A percentile compares a stretch with the other conserved stretches of the same genome.
These are phyloP conservation scores for Xylariaceae sp. DNA, from an alignment of 2,329 filamentous ascomycete species.

Conservation along the genomic window DNA sequence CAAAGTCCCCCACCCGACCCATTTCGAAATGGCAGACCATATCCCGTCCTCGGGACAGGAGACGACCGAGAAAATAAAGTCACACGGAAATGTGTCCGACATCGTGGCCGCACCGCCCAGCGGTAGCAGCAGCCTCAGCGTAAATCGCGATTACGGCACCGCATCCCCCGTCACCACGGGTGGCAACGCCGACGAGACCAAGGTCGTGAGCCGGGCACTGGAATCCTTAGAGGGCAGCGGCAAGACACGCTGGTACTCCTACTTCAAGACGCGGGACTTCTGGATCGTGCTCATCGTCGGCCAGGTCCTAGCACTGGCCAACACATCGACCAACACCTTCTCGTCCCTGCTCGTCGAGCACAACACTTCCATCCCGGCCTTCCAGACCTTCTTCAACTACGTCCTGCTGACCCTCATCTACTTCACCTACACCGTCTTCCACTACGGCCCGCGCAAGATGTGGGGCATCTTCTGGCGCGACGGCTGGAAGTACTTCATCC, in stretches of 20 bases:
- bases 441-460: slow-evolving; percentile 71
- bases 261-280: slow-evolving; percentile 79
- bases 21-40: slow-evolving; percentile 28
- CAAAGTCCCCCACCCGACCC: slow-evolving; percentile 19
- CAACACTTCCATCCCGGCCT: slow-evolving; percentile 80
- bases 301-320: slow-evolving; percentile 81
- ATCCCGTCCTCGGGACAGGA: slow-evolving; percentile 16
- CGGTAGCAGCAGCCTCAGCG: slow-evolving; percentile 17
- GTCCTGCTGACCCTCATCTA: slow-evolving; percentile 77
- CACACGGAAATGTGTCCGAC: slow-evolving; percentile 25
- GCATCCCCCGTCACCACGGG: neutral
- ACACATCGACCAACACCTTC: slow-evolving; percentile 90
- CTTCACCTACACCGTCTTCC: slow-evolving; percentile 70
- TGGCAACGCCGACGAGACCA: slow-evolving; percentile 23
- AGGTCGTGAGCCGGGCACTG: slow-evolving; percentile 46
- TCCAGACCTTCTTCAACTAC: slow-evolving; percentile 96
- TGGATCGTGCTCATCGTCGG: slow-evolving; percentile 77
- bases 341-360: slow-evolving; percentile 62
- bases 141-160: slow-evolving; percentile 11
- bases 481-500: slow-evolving; percentile 90
- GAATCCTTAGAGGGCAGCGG: slow-evolving; percentile 48
- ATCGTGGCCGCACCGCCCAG: slow-evolving; percentile 19
- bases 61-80: slow-evolving; percentile 20
- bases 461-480: slow-evolving; percentile 56
- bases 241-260: slow-evolving; percentile 60